Evolutionary conservation across 2,329 filamentous ascomycete genomes (phyloP), one percentile per base, ranked within the genome.

Genomic region (Ophiostoma sp.): DNA sequence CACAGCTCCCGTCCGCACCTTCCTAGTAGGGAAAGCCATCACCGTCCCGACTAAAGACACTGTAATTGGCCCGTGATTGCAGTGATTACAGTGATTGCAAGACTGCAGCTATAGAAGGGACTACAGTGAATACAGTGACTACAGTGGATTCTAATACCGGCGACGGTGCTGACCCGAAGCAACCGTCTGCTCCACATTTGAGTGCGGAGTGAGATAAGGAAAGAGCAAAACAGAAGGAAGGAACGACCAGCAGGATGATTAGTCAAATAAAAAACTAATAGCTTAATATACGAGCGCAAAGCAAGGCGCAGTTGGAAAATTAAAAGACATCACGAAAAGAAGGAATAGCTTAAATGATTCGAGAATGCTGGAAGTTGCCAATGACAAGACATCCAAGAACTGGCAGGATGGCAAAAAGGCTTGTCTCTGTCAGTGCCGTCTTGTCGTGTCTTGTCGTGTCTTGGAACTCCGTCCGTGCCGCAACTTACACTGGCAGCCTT

Each of bases 401-500:
- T 16, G 3, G 18, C 5, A 55, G 49, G 27, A 60, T n/a, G 11
- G 36, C 11, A 14, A 60, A 60, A 44, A 60, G 36, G 55, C 55
- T 60, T 58, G 52, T 58, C 52, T 27, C 38, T 38, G 14, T 27
- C 12, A 7, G 38, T 60, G 55, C 55, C 55, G 55, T 60, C 55
- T 60, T 60, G 55, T 60, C 27, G 27, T 60, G 55, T 60, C 55
- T 60, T 60, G 11, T 27, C 27, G 55, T 45, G 7, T 60, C 55
- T 60, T 60, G 55, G 55, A 36, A 36, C 55, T 44, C 55, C 55
- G 55, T 14, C 55, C 55, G 27, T 36, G 11, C 55, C 55, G 27
- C 55, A 27, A 60, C 55, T 60, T 60, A 60, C 55, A 60, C 52
- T 55, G 49, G 44, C n/a, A 47, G 49, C 49, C 27, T 58, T 60